These are phyloP conservation scores for Penicillium sclerotiorum DNA, from an alignment of 2,329 filamentous ascomycete genomes.

Conservation along the genomic window DNA sequence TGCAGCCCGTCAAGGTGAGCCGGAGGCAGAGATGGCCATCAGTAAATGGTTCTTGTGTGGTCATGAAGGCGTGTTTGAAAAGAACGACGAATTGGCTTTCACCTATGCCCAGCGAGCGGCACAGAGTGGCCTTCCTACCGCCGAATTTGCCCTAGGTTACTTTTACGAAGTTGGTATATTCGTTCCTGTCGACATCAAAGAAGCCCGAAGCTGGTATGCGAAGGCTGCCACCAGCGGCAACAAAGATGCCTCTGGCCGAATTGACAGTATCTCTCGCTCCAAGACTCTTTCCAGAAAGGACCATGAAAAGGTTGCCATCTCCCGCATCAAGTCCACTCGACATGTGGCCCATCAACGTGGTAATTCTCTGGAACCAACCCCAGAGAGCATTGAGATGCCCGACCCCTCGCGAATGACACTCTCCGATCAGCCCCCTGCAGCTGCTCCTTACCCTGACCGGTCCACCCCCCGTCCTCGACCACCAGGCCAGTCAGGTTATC, in stretches of 20 bases:
- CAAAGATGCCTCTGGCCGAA: constrained; percentile 77
- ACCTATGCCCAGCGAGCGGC: constrained; percentile 88
- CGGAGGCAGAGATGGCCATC: constrained; percentile 92
- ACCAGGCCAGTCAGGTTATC: constrained; percentile 34
- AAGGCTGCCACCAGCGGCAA: constrained; percentile 89
- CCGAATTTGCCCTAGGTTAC: constrained; percentile 95
- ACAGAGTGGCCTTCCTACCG: constrained; percentile 76
- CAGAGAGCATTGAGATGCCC: constrained; percentile 51
- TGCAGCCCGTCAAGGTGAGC: constrained; percentile 86
- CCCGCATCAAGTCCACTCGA: constrained; percentile 75
- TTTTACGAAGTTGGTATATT: constrained; percentile 97
- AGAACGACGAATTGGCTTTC: constrained; percentile 93
- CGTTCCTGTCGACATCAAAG: constrained; percentile 77
- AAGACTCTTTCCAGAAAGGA: constrained; percentile 86
- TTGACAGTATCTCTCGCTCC: constrained; percentile 81
- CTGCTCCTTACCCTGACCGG: constrained; percentile 48
- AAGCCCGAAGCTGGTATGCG: constrained; percentile 87
- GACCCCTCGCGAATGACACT: constrained; percentile 50
- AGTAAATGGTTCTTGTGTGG: constrained; percentile 99
- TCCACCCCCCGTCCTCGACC: constrained; percentile 39
- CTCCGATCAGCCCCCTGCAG: constrained; percentile 36
- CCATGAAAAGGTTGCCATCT: constrained; percentile 88
- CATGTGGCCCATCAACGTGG: constrained; percentile 64
- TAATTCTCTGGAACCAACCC: constrained; percentile 43
- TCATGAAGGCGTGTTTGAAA: constrained; percentile 86